Conservation (phyloP, 768 basidiomycete species). For the Pleurotus djamor region DNA sequence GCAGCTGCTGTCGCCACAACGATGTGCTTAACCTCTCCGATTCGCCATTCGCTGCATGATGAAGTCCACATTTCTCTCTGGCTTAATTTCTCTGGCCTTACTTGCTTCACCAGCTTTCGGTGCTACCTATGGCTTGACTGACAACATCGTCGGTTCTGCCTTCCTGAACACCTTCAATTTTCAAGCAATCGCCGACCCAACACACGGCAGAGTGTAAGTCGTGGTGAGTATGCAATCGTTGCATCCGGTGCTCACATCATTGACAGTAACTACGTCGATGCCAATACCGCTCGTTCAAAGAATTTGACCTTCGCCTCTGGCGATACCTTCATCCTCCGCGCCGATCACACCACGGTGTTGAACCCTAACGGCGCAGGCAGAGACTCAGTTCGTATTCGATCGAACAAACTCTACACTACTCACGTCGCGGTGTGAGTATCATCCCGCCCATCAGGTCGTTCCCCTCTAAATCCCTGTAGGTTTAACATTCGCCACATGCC, state of each 20-base stretch:
- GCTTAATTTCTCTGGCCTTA: not conserved
- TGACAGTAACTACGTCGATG: constrained; percentile 40
- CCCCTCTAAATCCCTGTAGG: constrained; percentile 16
- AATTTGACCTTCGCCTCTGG: constrained; percentile 59
- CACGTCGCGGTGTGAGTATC: constrained; percentile 50
- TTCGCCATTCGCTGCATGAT: not conserved
- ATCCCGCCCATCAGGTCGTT: not conserved
- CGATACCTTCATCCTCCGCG: constrained; percentile 53
- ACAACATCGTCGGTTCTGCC: constrained; percentile 37
- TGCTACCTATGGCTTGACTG: constrained; percentile 38
- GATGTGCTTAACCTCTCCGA: not conserved
- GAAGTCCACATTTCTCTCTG: not conserved
- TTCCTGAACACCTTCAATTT: constrained; percentile 51
- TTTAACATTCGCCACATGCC: constrained; percentile 61
- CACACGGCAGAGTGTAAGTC: constrained; percentile 50
- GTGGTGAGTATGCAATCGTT: not conserved
- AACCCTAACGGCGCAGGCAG: constrained; percentile 49
- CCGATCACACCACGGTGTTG: constrained; percentile 48
- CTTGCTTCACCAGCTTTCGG: constrained; percentile 20
- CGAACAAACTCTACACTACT: constrained; percentile 49
- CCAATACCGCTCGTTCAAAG: constrained; percentile 43
- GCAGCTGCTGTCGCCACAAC: not conserved
- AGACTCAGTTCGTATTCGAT: constrained; percentile 54
- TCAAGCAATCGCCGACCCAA: constrained; percentile 52
- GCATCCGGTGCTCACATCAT: not conserved